A percentile compares a stretch with the other conserved stretches of the same genome.
These are phyloP conservation scores for Calonectria ilicicola DNA, from an alignment of 2,329 filamentous ascomycete genomes.

Conservation along the genomic window DNA sequence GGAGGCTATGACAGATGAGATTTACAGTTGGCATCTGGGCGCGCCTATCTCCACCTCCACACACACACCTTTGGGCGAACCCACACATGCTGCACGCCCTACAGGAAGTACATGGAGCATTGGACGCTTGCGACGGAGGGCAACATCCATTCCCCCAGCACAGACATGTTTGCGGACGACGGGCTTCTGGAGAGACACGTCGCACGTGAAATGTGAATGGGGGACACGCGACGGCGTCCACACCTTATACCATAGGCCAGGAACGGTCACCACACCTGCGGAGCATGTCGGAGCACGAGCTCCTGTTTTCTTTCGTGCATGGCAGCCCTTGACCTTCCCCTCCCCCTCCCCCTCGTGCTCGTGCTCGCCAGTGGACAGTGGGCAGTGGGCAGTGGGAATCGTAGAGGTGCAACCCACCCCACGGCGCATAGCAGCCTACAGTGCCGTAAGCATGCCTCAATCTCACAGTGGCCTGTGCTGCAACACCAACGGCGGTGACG, in stretches of 20 bases:
- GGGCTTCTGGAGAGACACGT: neutral
- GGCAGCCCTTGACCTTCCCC: neutral
- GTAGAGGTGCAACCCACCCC: neutral
- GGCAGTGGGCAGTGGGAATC: neutral
- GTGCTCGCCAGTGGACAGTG: no score
- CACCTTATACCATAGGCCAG: conserved; percentile 13
- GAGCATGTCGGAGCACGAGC: conserved; percentile 8
- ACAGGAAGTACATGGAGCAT: neutral
- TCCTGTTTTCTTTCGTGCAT: neutral
- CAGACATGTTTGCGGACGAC: neutral
- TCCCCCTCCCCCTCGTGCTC: neutral
- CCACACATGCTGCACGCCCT: conserved; percentile 6
- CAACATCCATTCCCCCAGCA: neutral
- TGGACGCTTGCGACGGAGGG: neutral
- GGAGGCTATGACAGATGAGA: conserved; percentile 39
- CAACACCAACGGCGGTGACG: neutral
- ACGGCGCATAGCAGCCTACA: conserved; percentile 1
- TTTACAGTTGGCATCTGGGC: conserved; percentile 32
- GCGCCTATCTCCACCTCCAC: conserved; percentile 32
- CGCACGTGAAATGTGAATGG: neutral
- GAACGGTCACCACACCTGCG: conserved; percentile 13
- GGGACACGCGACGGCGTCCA: neutral
- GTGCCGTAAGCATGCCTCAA: neutral
- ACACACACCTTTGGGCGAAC: conserved; percentile 3
- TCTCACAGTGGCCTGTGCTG: conserved; percentile 8